Conservation (phyloP, 176 grass and related monocot species). For the Phragmites australis region DNA sequence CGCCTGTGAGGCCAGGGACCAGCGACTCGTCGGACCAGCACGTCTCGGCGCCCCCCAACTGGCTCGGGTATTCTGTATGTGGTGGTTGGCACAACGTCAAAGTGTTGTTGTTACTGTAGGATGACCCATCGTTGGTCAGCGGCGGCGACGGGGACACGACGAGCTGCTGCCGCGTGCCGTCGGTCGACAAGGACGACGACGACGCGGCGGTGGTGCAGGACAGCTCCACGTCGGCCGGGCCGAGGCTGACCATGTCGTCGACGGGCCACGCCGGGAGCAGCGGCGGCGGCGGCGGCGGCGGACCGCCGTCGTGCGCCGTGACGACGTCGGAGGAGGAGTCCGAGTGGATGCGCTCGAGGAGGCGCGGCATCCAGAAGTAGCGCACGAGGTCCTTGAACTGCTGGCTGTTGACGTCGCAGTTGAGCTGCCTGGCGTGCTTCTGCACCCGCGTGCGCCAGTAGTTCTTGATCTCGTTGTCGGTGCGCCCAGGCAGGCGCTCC, state of each 20-base stretch:
- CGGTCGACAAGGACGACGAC: conserved; percentile 43
- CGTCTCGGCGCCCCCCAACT: neutral
- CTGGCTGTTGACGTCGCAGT: conserved; percentile 91
- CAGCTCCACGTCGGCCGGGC: conserved; percentile 22
- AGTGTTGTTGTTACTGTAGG: neutral
- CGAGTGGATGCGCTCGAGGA: conserved; percentile 63
- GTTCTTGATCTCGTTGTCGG: conserved; percentile 99
- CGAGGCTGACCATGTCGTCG: conserved; percentile 11
- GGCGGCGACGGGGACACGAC: conserved; percentile 4
- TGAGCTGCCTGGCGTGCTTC: conserved; percentile 80
- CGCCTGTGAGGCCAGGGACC: conserved; percentile 3
- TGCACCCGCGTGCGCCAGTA: conserved; percentile 97
- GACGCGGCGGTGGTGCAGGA: conserved; percentile 53
- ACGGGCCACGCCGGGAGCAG: neutral
- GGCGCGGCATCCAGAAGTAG: conserved; percentile 89
- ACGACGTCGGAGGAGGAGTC: neutral
- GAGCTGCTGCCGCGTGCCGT: neutral
- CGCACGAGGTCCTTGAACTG: conserved; percentile 85
- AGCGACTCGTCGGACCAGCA: conserved; percentile 56
- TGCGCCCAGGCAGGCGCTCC: conserved; percentile 77
- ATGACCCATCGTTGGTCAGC: neutral
- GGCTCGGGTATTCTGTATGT: neutral
- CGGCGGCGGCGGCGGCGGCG: neutral
- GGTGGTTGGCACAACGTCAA: conserved; percentile 23
- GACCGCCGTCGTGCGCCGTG: neutral